A percentile compares a stretch with the other conserved stretches of the same genome.
Conservation (phyloP, 805 yeast species). For the Tetrapisispora iriomotensis region DNA sequence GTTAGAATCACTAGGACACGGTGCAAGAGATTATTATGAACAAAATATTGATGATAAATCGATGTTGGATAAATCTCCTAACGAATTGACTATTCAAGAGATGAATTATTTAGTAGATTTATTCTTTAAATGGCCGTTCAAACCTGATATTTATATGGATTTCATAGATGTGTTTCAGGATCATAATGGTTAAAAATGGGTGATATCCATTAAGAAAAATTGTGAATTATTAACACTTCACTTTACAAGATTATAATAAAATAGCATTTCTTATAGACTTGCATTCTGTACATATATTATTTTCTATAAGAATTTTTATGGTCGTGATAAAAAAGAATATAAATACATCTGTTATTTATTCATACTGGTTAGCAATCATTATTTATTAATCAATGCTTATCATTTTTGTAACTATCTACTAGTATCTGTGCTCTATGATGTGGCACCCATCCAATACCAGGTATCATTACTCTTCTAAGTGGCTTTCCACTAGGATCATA, state of each 20-base stretch:
- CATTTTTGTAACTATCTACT: not conserved
- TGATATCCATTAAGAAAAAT: not conserved
- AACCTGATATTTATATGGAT: slow-evolving; percentile 45
- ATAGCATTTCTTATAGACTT: slow-evolving; percentile 1
- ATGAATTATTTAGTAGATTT: slow-evolving; percentile 39
- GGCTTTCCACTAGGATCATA: slow-evolving; percentile 3
- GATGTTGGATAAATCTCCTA: slow-evolving; percentile 37
- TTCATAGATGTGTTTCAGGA: slow-evolving; percentile 29
- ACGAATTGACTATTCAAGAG: slow-evolving; percentile 47
- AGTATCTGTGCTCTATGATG: slow-evolving; percentile 1
- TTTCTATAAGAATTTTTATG: slow-evolving; percentile 1
- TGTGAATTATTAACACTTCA: not conserved
- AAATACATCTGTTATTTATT: no score
- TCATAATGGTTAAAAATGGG: not conserved
- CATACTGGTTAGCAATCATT: no score
- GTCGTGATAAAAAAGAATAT: no score
- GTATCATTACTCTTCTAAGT: slow-evolving; percentile 1
- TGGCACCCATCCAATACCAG: slow-evolving; percentile 3
- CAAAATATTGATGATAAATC: slow-evolving; percentile 27
- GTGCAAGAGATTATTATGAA: slow-evolving; percentile 50
- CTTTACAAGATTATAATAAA: no score
- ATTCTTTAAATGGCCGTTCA: slow-evolving; percentile 78
- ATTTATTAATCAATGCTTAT: no score
- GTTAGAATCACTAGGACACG: slow-evolving; percentile 62
- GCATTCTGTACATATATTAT: not conserved